These are phyloP conservation scores for Pichia phayaonensis DNA, from an alignment of 805 yeast genomes.

Conservation along the genomic window DNA sequence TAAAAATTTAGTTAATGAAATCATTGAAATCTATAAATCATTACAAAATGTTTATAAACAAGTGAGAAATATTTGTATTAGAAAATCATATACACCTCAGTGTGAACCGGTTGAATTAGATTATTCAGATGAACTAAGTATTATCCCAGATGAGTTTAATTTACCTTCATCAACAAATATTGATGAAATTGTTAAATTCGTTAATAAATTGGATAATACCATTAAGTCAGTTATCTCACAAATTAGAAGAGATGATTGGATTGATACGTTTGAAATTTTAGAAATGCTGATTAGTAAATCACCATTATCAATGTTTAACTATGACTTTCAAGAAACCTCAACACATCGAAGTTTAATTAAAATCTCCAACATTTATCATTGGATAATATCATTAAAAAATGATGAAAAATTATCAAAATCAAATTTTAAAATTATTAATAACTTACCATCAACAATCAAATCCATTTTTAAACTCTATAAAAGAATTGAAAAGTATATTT, in stretches of 20 bases:
- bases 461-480: slow-evolving; percentile 59
- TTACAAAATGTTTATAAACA: slow-evolving; percentile 46
- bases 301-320: slow-evolving; percentile 48
- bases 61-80: slow-evolving; percentile 61
- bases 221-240: slow-evolving; percentile 49
- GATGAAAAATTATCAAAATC: slow-evolving; percentile 7
- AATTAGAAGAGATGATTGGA: slow-evolving; percentile 68
- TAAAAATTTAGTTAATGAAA: slow-evolving; percentile 12
- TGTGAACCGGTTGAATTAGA: slow-evolving; percentile 32
- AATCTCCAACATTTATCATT: slow-evolving; percentile 61
- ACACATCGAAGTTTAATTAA: slow-evolving; percentile 48
- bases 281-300: slow-evolving; percentile 62
- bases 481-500: slow-evolving; percentile 57
- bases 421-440: slow-evolving; percentile 24
- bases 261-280: slow-evolving; percentile 60
- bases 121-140: slow-evolving; percentile 34
- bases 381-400: slow-evolving; percentile 55
- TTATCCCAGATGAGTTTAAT: slow-evolving; percentile 29
- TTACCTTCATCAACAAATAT: slow-evolving; percentile 31
- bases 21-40: slow-evolving; percentile 18
- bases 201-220: slow-evolving; percentile 56
- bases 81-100: slow-evolving; percentile 61
- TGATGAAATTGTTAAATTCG: slow-evolving; percentile 49
- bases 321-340: slow-evolving; percentile 34
- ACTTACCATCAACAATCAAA: slow-evolving; percentile 64